Percentiles rank a stretch among this genome's conserved stretches.
Evolutionary conservation across 176 grass and related monocot genomes (phyloP).

Genomic region (Oryza glaberrima): DNA sequence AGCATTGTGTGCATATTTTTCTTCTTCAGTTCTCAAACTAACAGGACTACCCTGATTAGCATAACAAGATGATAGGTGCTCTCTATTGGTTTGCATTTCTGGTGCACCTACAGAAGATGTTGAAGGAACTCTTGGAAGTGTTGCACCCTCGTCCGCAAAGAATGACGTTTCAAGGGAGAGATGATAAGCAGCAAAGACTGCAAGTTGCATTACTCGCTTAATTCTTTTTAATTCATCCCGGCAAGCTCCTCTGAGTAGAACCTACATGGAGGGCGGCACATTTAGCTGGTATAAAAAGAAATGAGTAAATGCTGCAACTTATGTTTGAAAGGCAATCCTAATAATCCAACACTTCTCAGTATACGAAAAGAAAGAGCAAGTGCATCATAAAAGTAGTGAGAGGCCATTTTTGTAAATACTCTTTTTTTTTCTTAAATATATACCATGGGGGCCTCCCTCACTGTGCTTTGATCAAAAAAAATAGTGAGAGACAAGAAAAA

Average conservation of each 20-base stretch:
- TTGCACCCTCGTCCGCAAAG: slow-evolving; percentile 84
- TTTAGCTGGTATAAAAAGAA: slow-evolving; percentile 21
- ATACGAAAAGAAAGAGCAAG: no score
- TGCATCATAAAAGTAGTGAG: neutral
- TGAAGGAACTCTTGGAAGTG: slow-evolving; percentile 52
- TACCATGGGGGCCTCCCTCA: no score
- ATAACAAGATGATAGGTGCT: slow-evolving; percentile 26
- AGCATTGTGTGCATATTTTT: slow-evolving; percentile 29
- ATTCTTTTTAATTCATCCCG: slow-evolving; percentile 81
- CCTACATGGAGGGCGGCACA: slow-evolving; percentile 45
- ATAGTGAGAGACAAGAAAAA: neutral
- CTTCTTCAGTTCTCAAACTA: slow-evolving; percentile 21
- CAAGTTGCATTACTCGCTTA: slow-evolving; percentile 67
- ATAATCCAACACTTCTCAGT: no score
- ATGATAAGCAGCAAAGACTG: slow-evolving; percentile 93
- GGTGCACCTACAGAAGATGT: slow-evolving; percentile 15
- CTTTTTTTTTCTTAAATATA: no score
- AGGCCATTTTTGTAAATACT: neutral
- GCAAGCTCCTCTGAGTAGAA: slow-evolving; percentile 72
- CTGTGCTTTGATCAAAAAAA: neutral
- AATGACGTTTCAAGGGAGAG: slow-evolving; percentile 83
- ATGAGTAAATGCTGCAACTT: neutral
- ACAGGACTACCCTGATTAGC: slow-evolving; percentile 28
- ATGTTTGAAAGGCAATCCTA: no score
- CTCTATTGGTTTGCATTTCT: slow-evolving; percentile 24